These are phyloP conservation scores for Naganishia vishniacii DNA, from an alignment of 768 basidiomycete species.

Conservation along the genomic window DNA sequence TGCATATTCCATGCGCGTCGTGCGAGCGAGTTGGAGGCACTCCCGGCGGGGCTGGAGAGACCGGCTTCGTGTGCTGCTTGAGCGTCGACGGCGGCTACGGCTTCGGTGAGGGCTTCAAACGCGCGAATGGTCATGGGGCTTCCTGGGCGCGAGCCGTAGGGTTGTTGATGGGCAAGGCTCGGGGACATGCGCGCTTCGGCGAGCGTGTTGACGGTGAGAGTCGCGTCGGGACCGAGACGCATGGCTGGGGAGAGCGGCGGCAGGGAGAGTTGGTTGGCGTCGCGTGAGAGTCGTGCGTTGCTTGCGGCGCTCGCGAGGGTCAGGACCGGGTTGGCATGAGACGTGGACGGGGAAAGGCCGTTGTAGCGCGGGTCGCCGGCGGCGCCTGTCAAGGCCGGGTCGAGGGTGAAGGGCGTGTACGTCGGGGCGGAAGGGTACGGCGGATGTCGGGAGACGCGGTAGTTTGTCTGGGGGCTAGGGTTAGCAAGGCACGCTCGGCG, in stretches of 20 bases:
- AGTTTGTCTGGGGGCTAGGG: neutral
- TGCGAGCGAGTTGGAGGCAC: neutral
- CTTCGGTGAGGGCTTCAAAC: slow-evolving; percentile 14
- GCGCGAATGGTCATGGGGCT: slow-evolving; percentile 16
- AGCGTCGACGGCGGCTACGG: slow-evolving; percentile 8
- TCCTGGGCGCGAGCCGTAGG: slow-evolving; percentile 12
- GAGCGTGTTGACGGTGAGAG: slow-evolving; percentile 14
- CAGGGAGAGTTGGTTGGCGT: slow-evolving; percentile 1
- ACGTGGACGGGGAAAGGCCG: slow-evolving; percentile 5
- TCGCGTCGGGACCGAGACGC: neutral
- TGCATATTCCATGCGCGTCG: slow-evolving; percentile 17
- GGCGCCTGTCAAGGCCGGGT: slow-evolving; percentile 13
- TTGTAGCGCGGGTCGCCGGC: neutral
- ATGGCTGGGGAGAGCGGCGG: slow-evolving; percentile 21
- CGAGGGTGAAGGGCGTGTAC: slow-evolving; percentile 16
- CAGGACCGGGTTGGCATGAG: slow-evolving; percentile 12
- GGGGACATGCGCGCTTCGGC: neutral
- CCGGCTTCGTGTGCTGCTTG: slow-evolving; percentile 10
- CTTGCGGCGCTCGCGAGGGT: slow-evolving; percentile 14
- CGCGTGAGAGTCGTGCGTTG: slow-evolving; percentile 13
- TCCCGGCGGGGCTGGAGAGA: neutral
- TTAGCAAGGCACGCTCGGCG: neutral
- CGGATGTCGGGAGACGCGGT: slow-evolving; percentile 4
- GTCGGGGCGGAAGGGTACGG: neutral
- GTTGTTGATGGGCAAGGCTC: slow-evolving; percentile 9